Evolutionary conservation across 768 basidiomycete genomes (phyloP).

Genomic region (Inosperma sp.): DNA sequence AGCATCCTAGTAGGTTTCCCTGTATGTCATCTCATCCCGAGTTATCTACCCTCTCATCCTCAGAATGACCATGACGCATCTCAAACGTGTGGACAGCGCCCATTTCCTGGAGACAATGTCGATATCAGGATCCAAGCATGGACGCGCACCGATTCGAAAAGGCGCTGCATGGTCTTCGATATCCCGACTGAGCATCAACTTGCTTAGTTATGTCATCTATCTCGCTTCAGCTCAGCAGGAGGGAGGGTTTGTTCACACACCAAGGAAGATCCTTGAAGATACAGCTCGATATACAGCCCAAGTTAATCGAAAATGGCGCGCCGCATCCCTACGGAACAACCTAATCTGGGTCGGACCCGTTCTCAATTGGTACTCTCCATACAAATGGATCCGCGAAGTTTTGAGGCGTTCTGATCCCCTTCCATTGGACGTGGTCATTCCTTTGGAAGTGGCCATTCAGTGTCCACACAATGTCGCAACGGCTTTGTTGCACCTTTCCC

Average conservation of each 20-base stretch:
- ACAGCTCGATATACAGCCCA: slow-evolving; percentile 16
- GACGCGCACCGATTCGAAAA: too few relatives aligned
- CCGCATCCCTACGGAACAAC: slow-evolving; percentile 11
- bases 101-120: too few relatives aligned
- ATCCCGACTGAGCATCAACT: slow-evolving; percentile 3
- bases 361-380: slow-evolving; percentile 18
- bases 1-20: too few relatives aligned
- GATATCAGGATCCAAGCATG: too few relatives aligned
- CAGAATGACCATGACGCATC: too few relatives aligned
- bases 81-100: too few relatives aligned
- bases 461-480: slow-evolving; percentile 8
- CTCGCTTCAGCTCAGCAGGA: slow-evolving; percentile 14
- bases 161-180: not conserved
- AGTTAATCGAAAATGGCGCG: slow-evolving; percentile 19
- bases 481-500: slow-evolving; percentile 14
- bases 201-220: slow-evolving; percentile 14
- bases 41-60: too few relatives aligned
- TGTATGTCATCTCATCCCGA: too few relatives aligned
- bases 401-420: slow-evolving; percentile 18
- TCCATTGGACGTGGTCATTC: slow-evolving; percentile 16
- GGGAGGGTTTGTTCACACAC: not conserved
- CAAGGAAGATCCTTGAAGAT: not conserved
- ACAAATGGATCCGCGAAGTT: slow-evolving; percentile 16
- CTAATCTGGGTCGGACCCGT: slow-evolving; percentile 18
- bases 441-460: slow-evolving; percentile 12